Evolutionary conservation across 2,329 filamentous ascomycete genomes (phyloP), one percentile per base, ranked within the genome.

Genomic region (Ophiosphaerella korrae): DNA sequence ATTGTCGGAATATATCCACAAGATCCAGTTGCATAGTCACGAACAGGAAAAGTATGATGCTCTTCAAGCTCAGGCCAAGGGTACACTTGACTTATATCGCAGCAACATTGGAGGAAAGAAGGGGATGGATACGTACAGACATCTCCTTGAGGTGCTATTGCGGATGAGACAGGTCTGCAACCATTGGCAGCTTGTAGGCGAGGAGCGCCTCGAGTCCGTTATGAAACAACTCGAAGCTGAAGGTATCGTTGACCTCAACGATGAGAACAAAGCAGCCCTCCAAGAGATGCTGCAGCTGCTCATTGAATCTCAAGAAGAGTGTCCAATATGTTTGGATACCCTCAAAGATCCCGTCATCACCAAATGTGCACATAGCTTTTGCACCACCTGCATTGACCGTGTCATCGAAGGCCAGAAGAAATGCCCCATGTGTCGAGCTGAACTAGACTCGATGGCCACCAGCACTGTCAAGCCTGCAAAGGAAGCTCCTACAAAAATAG

Each of bases 81-180:
- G 89, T 3, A 84, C 86, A 16, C 77, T 92, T 5, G 77, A 83
- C 45, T 78, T 84, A 8, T 88, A 83, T 71, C 82, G 84, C 53
- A 57, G 77, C 64, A 60, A 75, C 69, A 58, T 57, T 6, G 60
- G 77, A 71, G 64, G 71, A 56, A 68, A 71, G 75, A 75, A 35
- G 72, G 80, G 62, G 71, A 66, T 68, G 13, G 68, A 70, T 12
- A 67, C 69, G 0, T 95, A 94, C 67, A 85, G 88, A 7, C 84
- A 88, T 63, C 80, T 96, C 1, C 81, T 96, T 9, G 91, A 96
- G 72, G 84, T 92, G 13, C 80, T 96, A 4, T 82, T 96, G 5
- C 86, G 92, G 11, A 83, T 96, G 59, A 84, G 92, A 14, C 92
- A 96, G 74, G 83, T 89, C 70, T 96, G 92, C 74, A 92, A 93